phyloP scores from a whole-genome alignment of 352 stramenopile genomes.

The Proteromonas lacertae region DNA sequence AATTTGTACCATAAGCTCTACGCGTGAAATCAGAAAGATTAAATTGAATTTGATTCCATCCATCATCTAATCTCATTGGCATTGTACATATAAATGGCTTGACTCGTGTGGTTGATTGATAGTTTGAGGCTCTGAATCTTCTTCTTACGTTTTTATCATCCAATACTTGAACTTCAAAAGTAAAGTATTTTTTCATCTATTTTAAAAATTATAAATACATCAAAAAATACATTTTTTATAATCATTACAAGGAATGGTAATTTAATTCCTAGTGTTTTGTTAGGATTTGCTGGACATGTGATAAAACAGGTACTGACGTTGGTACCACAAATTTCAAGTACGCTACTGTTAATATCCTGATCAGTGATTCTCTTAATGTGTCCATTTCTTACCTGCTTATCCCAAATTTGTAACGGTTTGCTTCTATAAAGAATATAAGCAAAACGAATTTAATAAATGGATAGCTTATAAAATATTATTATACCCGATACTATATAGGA shows the following conservation, averaged over 20 bases:
- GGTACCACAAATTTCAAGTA: constrained; percentile 85
- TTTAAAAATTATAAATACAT: too few species aligned
- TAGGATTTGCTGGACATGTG: constrained; percentile 57
- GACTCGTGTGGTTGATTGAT: constrained; percentile 65
- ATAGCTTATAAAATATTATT: too few species aligned
- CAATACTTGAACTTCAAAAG: constrained; percentile 83
- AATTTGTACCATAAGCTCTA: constrained; percentile 80
- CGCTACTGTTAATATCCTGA: constrained; percentile 79
- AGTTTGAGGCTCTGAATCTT: constrained; percentile 76
- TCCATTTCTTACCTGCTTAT: constrained; percentile 80
- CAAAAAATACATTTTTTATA: constrained; percentile 69
- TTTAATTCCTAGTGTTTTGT: constrained; percentile 80
- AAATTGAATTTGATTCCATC: constrained; percentile 95
- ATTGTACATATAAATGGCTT: constrained; percentile 96
- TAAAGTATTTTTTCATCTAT: constrained; percentile 84
- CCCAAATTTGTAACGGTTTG: constrained; percentile 88
- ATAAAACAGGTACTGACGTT: constrained; percentile 93
- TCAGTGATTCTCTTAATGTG: constrained; percentile 94
- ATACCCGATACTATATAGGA: constrained; percentile 79
- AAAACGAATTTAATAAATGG: too few species aligned
- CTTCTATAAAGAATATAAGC: constrained; percentile 22
- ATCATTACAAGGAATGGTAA: constrained; percentile 91
- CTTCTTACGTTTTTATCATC: constrained; percentile 87
- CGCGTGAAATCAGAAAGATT: constrained; percentile 82
- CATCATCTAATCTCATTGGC: constrained; percentile 83